Base-by-base conservation (phyloP, 352 stramenopile species). In the Pythium insidiosum region DNA sequence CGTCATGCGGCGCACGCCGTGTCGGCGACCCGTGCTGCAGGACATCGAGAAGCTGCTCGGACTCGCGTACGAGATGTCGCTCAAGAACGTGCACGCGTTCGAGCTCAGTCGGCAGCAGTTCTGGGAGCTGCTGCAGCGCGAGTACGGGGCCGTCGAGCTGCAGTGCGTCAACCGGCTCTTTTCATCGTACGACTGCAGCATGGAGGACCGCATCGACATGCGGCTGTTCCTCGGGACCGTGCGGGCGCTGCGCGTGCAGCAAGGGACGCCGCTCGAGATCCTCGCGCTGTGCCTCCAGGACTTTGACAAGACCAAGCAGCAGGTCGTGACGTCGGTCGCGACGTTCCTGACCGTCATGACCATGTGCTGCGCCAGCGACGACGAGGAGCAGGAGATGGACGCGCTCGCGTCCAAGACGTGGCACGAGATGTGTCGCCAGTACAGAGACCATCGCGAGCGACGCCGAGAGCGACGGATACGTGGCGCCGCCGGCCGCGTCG, bases 1-100 rank as follows among this genome's bases (percentile, higher is more conserved):
- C 16, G 62, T 67, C 4, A 83, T 85, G 73, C 56, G 62, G 15
- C 63, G 62, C 19, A 85, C 73, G 6, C 67, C 69, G 0, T 82
- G 73, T 25, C 55, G 73, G 18, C 60, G 69, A 0, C 73, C 73
- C 0, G 73, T 85, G 23, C 46, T 85, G 6, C 68, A 85, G 43
- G 73, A 85, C 43, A 68, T 85, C 38, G 73, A 85, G 35, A 85
- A 85, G 48, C 42, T 85, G 1, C 62, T 77, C 7, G 46, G 53
- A 7, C 49, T 78, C 22, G 60, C 67, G 23, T 69, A 67, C 23
- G 73, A 85, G 35, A 42, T 85, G n/a, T 58, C 60, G 2, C 57
- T 66, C 5, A 56, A 66, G 20, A 83, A 83, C 19, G 28, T 50
- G 4, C 38, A 60, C 21, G 49, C 58, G 11, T 36, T 52, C 20